Evolutionary conservation across 192 early-diverging fungal genomes (phyloP).

Genomic region (Entophlyctis luteolus): DNA sequence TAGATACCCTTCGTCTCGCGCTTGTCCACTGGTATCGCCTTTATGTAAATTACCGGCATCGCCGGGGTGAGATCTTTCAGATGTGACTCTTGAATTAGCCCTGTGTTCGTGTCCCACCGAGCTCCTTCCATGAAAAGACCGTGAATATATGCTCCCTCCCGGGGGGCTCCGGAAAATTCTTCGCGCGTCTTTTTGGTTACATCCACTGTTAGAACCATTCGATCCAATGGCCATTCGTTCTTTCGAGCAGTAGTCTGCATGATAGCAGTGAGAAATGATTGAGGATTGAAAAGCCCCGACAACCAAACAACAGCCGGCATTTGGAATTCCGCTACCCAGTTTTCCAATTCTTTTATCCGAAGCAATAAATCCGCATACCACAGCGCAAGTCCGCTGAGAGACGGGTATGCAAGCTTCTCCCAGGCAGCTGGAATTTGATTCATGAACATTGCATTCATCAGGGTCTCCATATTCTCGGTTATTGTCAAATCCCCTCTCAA

Average conservation of each 20-base stretch:
- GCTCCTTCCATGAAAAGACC: slow-evolving; percentile 67
- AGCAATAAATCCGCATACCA: slow-evolving; percentile 64
- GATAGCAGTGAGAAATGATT: slow-evolving; percentile 66
- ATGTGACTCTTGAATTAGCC: slow-evolving; percentile 60
- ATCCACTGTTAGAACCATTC: slow-evolving; percentile 62
- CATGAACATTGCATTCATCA: slow-evolving; percentile 61
- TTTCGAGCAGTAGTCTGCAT: slow-evolving; percentile 68
- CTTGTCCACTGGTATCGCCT: slow-evolving; percentile 62
- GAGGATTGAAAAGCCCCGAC: slow-evolving; percentile 63
- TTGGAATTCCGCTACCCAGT: slow-evolving; percentile 64
- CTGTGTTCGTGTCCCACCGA: slow-evolving; percentile 61
- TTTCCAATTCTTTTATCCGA: slow-evolving; percentile 62
- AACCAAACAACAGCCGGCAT: slow-evolving; percentile 61
- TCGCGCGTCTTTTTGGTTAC: slow-evolving; percentile 61
- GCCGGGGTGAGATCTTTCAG: slow-evolving; percentile 61
- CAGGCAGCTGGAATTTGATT: slow-evolving; percentile 56
- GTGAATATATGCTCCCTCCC: slow-evolving; percentile 62
- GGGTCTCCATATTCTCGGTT: slow-evolving; percentile 59
- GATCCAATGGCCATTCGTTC: slow-evolving; percentile 63
- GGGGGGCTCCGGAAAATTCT: slow-evolving; percentile 59
- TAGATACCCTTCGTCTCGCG: slow-evolving; percentile 64
- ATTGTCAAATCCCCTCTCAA: slow-evolving; percentile 64
- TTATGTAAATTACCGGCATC: slow-evolving; percentile 67
- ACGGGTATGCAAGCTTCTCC: slow-evolving; percentile 64
- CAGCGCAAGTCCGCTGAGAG: slow-evolving; percentile 48